Base-by-base conservation (phyloP, 345 rosid genomes). In the Citrus sp. region DNA sequence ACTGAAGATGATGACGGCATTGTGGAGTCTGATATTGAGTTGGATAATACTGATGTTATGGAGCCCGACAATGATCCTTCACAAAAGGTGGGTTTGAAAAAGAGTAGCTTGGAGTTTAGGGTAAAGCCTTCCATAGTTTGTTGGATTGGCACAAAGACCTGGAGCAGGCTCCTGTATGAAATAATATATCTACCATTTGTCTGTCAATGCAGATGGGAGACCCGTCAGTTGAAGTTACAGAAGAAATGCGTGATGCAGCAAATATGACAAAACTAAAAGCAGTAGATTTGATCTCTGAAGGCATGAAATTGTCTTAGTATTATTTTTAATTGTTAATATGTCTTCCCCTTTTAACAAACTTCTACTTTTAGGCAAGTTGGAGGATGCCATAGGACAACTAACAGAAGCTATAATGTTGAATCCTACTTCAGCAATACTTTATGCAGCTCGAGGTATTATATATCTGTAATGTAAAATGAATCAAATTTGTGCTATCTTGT, bases 51-150 rank as follows among this genome's bases (percentile, higher is more conserved):
- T 67, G 92, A 88, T 83, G 89, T 88, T 5, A 85, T 92, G 80
- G 94, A 87, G 56, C 92, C 92, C 24, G 98, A 93, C 79, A 84
- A 87, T 73, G 90, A 92, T 78, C 90, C 91, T 84, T 92, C 92
- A 4, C 92, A 87, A 79, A 87, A 81, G 88, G 97, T 95, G 71
- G 25, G 82, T 34, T 19, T 59, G 64, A 13, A 42, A 68, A 61
- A 60, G 22, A 38, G n/a, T 80, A 9, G 14, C 37, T 69, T 10
- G 37, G 37, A 35, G 27, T 64, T 58, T 24, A 35, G 25, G 37
- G 35, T 62, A 35, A 30, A 13, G 21, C 32, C 40, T 62, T 68
- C 7, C 16, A 6, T 30, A 32, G 51, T 55, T 74, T 85, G 28
- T 9, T 75, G 28, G 28, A 75, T 82, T 8, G 58, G 64, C 73